A percentile compares a stretch with the other conserved stretches of the same genome.
phyloP scores from a whole-genome alignment of 2,329 filamentous ascomycete species.

The Claviceps fusiformis region DNA sequence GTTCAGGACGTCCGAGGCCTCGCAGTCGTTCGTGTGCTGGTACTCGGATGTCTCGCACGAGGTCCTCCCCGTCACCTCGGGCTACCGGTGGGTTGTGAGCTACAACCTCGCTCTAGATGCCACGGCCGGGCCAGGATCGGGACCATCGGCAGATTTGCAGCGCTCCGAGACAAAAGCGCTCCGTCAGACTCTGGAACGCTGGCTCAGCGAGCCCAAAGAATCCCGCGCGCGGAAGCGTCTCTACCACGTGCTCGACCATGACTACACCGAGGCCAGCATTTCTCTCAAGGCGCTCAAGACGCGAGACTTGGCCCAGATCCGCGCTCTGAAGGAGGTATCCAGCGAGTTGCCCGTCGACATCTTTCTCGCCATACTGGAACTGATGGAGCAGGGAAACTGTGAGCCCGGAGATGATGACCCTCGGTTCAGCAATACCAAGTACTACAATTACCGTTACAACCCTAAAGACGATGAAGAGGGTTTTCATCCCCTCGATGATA shows the following conservation, averaged over 20 bases:
- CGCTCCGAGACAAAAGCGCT: constrained; percentile 6
- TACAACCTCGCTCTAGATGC: constrained; percentile 31
- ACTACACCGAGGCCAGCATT: constrained; percentile 20
- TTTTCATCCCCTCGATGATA: constrained; percentile 8
- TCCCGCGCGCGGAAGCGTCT: constrained; percentile 6
- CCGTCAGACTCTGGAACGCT: constrained; percentile 12
- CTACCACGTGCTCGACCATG: constrained; percentile 20
- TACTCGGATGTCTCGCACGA: constrained; percentile 40
- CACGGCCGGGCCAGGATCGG: constrained; percentile 3
- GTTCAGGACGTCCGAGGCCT: constrained; percentile 16
- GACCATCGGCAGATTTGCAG: constrained; percentile 11
- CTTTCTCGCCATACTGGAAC: constrained; percentile 20
- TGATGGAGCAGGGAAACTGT: constrained; percentile 11
- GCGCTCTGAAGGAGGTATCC: constrained; percentile 13
- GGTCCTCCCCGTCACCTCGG: constrained; percentile 30
- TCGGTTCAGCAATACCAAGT: neutral
- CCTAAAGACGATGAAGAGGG: constrained; percentile 4
- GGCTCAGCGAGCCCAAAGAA: constrained; percentile 9
- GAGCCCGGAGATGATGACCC: constrained; percentile 2
- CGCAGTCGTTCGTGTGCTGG: constrained; percentile 20
- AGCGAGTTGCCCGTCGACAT: constrained; percentile 16
- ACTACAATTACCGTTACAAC: constrained; percentile 3
- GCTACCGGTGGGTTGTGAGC: constrained; percentile 35
- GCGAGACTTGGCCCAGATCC: constrained; percentile 13
- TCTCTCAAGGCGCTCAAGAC: constrained; percentile 16